These are phyloP conservation scores for Phlegmacium glaucopus DNA, from an alignment of 768 basidiomycete genomes.

Conservation along the genomic window DNA sequence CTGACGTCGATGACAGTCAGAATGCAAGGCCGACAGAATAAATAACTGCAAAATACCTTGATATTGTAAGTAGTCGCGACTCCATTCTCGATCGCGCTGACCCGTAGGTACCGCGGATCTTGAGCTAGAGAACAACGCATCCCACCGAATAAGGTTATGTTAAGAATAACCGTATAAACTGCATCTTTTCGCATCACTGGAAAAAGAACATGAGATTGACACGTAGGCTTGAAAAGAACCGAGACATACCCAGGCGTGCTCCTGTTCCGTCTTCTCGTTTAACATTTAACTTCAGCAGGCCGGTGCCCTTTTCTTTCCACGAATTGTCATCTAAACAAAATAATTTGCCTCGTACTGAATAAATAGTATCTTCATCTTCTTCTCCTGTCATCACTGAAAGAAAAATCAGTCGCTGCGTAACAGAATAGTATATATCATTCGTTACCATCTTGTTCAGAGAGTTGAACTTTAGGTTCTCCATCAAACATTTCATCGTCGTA, in stretches of 20 bases:
- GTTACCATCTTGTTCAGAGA: conserved; percentile 64
- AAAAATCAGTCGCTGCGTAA: conserved; percentile 5
- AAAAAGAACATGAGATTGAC: conserved; percentile 4
- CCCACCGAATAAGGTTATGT: conserved; percentile 72
- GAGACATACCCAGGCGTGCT: conserved; percentile 60
- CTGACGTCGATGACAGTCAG: conserved; percentile 30
- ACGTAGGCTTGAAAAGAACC: not conserved
- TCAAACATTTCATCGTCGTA: conserved; percentile 51
- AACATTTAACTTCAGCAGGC: conserved; percentile 69
- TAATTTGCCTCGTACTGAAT: conserved; percentile 76
- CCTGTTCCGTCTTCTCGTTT: conserved; percentile 57
- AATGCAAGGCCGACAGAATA: conserved; percentile 1
- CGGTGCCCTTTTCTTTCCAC: conserved; percentile 81
- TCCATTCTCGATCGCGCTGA: conserved; percentile 67
- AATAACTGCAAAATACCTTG: conserved; percentile 43
- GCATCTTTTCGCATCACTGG: conserved; percentile 87
- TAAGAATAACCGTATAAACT: conserved; percentile 69
- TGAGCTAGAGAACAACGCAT: conserved; percentile 73
- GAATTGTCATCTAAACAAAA: conserved; percentile 58
- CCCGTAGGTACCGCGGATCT: conserved; percentile 76
- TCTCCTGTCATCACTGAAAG: conserved; percentile 69
- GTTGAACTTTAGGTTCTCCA: conserved; percentile 42
- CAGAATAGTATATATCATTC: not conserved
- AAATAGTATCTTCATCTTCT: conserved; percentile 76
- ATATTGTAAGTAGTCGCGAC: conserved; percentile 70